These are phyloP conservation scores for Adansonia digitata DNA, from an alignment of 345 rosid species.

Conservation along the genomic window DNA sequence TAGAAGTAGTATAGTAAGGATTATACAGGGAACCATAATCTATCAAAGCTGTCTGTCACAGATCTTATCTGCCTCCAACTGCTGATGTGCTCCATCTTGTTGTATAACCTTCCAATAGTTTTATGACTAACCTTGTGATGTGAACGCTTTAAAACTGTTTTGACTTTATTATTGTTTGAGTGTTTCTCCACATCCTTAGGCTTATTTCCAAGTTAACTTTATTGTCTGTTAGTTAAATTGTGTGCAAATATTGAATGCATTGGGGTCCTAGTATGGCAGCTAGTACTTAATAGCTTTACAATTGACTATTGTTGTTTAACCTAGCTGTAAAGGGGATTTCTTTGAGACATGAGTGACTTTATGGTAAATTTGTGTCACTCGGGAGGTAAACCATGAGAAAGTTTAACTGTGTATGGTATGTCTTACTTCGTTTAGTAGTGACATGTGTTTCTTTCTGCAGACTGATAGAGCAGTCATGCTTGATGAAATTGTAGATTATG, in stretches of 20 bases:
- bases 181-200: not conserved
- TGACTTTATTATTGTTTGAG: not conserved
- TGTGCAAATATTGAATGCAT: not conserved
- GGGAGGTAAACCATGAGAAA: not conserved
- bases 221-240: not conserved
- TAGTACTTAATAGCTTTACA: not conserved
- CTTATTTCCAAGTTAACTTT: not conserved
- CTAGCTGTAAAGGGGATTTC: not conserved
- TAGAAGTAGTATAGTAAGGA: not conserved
- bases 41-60: not conserved
- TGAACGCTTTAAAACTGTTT: not conserved
- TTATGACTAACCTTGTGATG: not conserved
- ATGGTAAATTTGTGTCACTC: not conserved
- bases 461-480: constrained; percentile 97
- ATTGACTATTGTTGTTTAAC: not conserved
- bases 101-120: constrained; percentile 1
- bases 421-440: not conserved
- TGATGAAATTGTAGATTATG: constrained; percentile 98
- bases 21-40: not conserved
- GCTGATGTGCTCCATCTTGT: not conserved
- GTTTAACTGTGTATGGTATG: not conserved
- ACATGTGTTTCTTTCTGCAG: constrained; percentile 39
- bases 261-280: not conserved
- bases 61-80: not conserved
- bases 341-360: constrained; percentile 1